A percentile compares a stretch with the other conserved stretches of the same genome.
These are phyloP conservation scores for Parachlorella kessleri DNA, from an alignment of 139 green algal species.

Conservation along the genomic window DNA sequence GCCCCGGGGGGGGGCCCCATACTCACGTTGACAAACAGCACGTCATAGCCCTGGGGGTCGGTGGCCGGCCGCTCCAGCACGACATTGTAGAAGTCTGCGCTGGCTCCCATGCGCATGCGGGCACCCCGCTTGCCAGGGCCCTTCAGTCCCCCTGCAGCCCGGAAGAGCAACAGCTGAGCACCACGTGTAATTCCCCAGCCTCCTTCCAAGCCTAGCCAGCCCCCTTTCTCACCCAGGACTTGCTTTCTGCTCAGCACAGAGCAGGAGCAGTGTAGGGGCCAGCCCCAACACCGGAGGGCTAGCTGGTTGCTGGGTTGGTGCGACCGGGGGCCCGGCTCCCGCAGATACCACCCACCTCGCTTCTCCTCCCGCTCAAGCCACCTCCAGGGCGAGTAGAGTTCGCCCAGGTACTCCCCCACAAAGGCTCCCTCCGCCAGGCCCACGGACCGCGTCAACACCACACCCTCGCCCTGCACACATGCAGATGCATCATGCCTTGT, in stretches of 20 bases:
- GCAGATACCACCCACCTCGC: not conserved
- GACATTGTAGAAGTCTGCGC: constrained; percentile 90
- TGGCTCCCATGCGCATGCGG: not conserved
- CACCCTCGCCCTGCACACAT: constrained; percentile 60
- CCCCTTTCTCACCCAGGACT: too few relatives aligned
- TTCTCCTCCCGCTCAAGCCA: constrained; percentile 79
- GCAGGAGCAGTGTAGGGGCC: too few relatives aligned
- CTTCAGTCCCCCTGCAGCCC: too few relatives aligned
- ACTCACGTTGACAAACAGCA: constrained; percentile 82
- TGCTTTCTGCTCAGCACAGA: too few relatives aligned
- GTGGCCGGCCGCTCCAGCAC: constrained; percentile 53
- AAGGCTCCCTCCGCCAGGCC: constrained; percentile 76
- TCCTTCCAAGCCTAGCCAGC: too few relatives aligned
- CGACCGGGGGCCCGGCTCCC: not conserved
- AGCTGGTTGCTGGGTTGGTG: not conserved
- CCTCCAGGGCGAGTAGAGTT: constrained; percentile 86
- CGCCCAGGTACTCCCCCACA: constrained; percentile 91
- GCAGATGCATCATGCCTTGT: too few relatives aligned
- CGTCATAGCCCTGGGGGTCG: constrained; percentile 52
- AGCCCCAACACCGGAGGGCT: not conserved
- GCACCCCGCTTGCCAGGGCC: constrained; percentile 16
- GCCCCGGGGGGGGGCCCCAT: not conserved
- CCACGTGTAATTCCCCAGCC: too few relatives aligned
- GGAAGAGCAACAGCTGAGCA: too few relatives aligned
- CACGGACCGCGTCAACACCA: constrained; percentile 59